Evolutionary conservation across 257 asterid species (phyloP).

Genomic region (Leptodermis oblonga): DNA sequence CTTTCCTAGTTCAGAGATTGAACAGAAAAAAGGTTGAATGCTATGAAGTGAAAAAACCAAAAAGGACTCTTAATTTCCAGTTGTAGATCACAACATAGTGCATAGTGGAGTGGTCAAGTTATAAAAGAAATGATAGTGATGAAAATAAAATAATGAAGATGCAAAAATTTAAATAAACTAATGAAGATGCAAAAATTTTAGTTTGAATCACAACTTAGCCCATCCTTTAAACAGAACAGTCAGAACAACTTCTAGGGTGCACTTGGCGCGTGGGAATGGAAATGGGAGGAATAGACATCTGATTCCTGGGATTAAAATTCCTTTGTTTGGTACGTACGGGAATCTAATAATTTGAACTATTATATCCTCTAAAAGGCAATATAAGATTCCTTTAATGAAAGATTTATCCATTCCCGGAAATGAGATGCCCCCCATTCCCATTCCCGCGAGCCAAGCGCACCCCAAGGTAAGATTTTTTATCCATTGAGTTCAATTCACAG

Average conservation of each 20-base stretch:
- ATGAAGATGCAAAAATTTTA: not conserved
- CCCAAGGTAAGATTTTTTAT: not conserved
- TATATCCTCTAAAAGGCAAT: too few relatives aligned
- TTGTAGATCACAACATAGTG: not conserved
- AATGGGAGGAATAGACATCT: too few relatives aligned
- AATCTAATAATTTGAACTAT: too few relatives aligned
- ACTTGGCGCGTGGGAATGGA: too few relatives aligned
- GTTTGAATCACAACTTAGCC: not conserved
- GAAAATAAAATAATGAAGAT: not conserved
- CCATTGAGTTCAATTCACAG: not conserved
- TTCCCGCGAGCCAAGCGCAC: too few relatives aligned
- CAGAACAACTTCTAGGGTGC: not conserved
- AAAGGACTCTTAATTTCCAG: not conserved
- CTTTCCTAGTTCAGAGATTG: slow-evolving; percentile 24
- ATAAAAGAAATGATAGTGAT: too few relatives aligned
- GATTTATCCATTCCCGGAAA: too few relatives aligned
- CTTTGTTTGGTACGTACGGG: too few relatives aligned
- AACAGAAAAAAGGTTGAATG: not conserved
- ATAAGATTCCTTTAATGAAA: too few relatives aligned
- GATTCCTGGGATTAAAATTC: too few relatives aligned
- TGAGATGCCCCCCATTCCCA: too few relatives aligned
- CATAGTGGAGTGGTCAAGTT: not conserved
- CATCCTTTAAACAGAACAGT: not conserved
- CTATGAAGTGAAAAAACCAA: not conserved
- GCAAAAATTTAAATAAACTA: not conserved